Percentiles rank a stretch among this genome's conserved stretches.
These are phyloP conservation scores for Botrytis squamosa DNA, from an alignment of 2,329 filamentous ascomycete genomes.

Conservation along the genomic window DNA sequence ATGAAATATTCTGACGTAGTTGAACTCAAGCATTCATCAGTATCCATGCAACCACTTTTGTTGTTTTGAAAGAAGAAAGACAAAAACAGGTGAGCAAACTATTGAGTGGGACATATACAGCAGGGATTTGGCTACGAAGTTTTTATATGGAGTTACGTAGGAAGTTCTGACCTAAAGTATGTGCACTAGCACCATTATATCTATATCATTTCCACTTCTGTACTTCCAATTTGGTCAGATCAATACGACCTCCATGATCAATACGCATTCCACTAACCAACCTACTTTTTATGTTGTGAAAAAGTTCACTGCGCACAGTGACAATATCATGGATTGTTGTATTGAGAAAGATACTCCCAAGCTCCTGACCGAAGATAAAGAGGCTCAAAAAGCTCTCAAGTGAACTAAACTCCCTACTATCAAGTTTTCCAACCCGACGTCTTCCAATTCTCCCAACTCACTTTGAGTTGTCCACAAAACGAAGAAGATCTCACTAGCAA, in stretches of 20 bases:
- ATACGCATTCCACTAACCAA: not conserved
- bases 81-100: not conserved
- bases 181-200: not conserved
- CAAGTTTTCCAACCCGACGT: not conserved
- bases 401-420: not conserved
- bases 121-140: not conserved
- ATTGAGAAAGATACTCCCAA: not conserved
- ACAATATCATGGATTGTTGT: not conserved
- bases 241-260: not conserved
- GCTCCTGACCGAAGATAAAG: not conserved
- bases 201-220: not conserved
- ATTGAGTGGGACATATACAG: not conserved
- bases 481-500: not conserved
- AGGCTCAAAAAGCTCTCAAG: not conserved
- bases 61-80: not conserved
- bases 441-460: not conserved
- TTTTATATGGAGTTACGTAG: not conserved
- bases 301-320: not conserved
- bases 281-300: not conserved
- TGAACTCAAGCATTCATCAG: not conserved
- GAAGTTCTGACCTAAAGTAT: not conserved
- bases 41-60: not conserved
- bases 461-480: not conserved
- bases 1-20: not conserved
- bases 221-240: not conserved